Evolutionary conservation across 768 basidiomycete species (phyloP).

Genomic region (Macrolepiota albuminosa): DNA sequence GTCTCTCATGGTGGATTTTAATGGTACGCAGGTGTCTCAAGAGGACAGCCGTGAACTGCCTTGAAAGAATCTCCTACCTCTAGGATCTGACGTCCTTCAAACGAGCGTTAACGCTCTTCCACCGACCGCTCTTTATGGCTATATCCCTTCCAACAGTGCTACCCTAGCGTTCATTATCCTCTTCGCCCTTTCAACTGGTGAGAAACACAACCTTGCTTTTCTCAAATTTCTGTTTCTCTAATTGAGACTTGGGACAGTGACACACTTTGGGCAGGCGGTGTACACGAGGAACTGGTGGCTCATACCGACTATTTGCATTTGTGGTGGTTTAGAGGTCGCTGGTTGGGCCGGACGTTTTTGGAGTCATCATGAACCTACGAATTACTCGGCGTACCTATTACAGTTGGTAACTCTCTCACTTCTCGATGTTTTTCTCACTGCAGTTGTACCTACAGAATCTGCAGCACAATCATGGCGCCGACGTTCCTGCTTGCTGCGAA

Average conservation of each 20-base stretch:
- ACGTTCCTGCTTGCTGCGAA: conserved; percentile 54
- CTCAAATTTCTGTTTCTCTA: not conserved
- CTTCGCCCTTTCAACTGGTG: conserved; percentile 35
- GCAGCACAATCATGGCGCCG: conserved; percentile 45
- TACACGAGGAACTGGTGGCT: conserved; percentile 48
- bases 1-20: not conserved
- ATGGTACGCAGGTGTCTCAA: not conserved
- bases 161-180: conserved; percentile 34
- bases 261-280: conserved; percentile 41
- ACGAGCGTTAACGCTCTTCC: not conserved
- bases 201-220: not conserved
- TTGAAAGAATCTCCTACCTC: not conserved
- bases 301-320: conserved; percentile 41
- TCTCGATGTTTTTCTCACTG: not conserved
- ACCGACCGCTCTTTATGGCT: conserved; percentile 25
- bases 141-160: conserved; percentile 34
- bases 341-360: conserved; percentile 56
- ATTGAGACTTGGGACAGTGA: conserved; percentile 22
- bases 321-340: conserved; percentile 44
- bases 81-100: not conserved
- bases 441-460: conserved; percentile 24
- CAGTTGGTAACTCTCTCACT: conserved; percentile 25
- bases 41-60: not conserved
- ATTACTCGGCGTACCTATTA: conserved; percentile 28
- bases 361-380: conserved; percentile 31